Conservation (phyloP, 1,284 basidiomycete genomes). For the Cutaneotrichosporon curvatum region DNA sequence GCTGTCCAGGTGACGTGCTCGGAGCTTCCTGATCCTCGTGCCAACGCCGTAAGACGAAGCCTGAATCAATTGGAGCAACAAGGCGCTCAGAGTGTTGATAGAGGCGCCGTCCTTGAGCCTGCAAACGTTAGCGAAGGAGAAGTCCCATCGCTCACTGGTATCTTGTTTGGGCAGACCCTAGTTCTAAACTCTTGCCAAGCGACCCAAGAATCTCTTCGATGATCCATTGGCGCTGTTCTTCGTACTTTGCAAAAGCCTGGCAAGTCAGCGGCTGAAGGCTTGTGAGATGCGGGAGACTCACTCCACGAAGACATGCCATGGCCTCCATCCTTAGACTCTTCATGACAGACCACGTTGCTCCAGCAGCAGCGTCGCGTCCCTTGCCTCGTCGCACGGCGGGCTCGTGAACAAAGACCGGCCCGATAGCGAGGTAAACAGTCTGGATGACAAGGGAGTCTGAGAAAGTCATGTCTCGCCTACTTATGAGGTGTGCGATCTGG, state of each 20-base stretch:
- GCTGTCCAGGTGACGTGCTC: slow-evolving; percentile 56
- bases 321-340: slow-evolving; percentile 73
- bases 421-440: slow-evolving; percentile 82
- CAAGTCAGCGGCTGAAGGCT: neutral
- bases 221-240: slow-evolving; percentile 87
- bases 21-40: slow-evolving; percentile 23
- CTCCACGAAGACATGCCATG: slow-evolving; percentile 70
- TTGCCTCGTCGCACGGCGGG: slow-evolving; percentile 46
- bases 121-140: neutral
- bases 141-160: slow-evolving; percentile 56
- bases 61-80: slow-evolving; percentile 91
- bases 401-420: slow-evolving; percentile 82
- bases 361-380: slow-evolving; percentile 51
- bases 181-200: slow-evolving; percentile 79
- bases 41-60: slow-evolving; percentile 75
- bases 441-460: slow-evolving; percentile 82
- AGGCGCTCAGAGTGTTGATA: slow-evolving; percentile 84
- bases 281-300: slow-evolving; percentile 46
- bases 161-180: slow-evolving; percentile 76
- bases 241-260: slow-evolving; percentile 81
- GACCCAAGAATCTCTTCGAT: slow-evolving; percentile 89
- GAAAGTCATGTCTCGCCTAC: slow-evolving; percentile 56
- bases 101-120: slow-evolving; percentile 53
- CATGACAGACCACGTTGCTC: slow-evolving; percentile 52
- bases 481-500: slow-evolving; percentile 43